Evolutionary conservation across 1,284 basidiomycete genomes (phyloP), one percentile per base, ranked within the genome.

Genomic region (Cryptococcus sp.): DNA sequence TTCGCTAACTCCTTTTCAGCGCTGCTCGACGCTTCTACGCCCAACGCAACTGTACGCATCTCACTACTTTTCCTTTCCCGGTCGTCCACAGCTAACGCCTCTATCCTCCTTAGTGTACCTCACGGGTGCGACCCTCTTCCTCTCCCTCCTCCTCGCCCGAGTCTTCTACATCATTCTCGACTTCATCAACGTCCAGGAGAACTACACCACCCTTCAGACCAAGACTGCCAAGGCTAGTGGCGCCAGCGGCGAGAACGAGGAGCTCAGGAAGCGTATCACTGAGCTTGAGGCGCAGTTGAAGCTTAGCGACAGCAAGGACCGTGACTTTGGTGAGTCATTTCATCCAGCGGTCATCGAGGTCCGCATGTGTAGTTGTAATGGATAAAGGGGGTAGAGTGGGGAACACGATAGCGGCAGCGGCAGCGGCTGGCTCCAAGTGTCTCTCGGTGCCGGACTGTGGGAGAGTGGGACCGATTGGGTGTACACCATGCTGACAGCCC

Each of bases 131-230:
- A 91, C 88, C 54, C 82, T 98, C 46, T 96, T 96, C 86, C 86
- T 97, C 36, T 93, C 91, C 16, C 85, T 94, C 53, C 88, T 96
- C 67, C 86, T 97, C 64, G 88, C 91, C 8, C 87, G 93, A 67
- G 91, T 89, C 4, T 95, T 95, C 80, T 88, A 87, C 78, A 89
- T 97, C 72, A 84, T 90, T 55, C 85, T 93, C 65, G 91, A 96
- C 74, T 86, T 96, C 60, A 89, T 96, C 67, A 85, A 91, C 67
- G 84, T 87, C 2, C 91, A 95, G 77, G 92, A 94, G 69, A 85
- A 91, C 69, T 90, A 90, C 70, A 85, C 85, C 33, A 85, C 88
- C 64, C 78, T 95, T 59, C 91, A 93, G 81, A 83, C 85, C 67
- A 80, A 83, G 80, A 75, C 79, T 42, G 76, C 80, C 44, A 72